Base-by-base conservation (phyloP, 169 alveolate species). In the Plasmodium relictum region DNA sequence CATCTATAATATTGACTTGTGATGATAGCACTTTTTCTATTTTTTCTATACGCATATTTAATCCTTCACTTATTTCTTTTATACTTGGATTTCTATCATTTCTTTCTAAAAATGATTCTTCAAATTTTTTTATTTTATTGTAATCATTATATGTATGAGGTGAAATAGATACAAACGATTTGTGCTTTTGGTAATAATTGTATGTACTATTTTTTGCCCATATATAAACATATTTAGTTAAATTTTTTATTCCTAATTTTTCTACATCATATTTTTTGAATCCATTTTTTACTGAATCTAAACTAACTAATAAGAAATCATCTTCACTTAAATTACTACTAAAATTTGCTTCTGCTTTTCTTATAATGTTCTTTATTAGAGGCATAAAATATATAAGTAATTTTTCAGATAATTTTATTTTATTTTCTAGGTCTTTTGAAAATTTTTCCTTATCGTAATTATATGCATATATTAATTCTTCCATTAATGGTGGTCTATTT, bases 151-250 rank as follows among this genome's bases (percentile, higher is more conserved):
- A 83, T 6, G 91, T 83, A 54, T 66, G 85, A 52, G 91, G 58
- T 6, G 91, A 83, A 18, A 83, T 63, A 39, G 91, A 58, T 10
- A 83, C 44, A 72, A 83, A 83, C n/a, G 91, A 62, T 31, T 83
- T 83, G 48, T 83, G 91, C 26, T 83, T 83, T 65, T 83, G 91
- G 54, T 83, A 83, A 18, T 83, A 83, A 83, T 83, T 83, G 37
- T 83, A 83, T 10, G 91, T 83, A 72, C 91, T 83, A 45, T 83
- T 83, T 69, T 83, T 83, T 12, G 85, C 91, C 91, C 91, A 83
- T 42, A 83, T 66, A 73, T 83, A 83, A 3, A 83, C 91, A 69
- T 83, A 70, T 45, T 83, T 83, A 39, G 91, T 83, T 31, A 83
- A 45, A 83, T 83, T 83, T 66, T 66, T 83, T 22, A 83, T 66